These are phyloP conservation scores for Lachancea meyersii DNA, from an alignment of 805 yeast species.

Conservation along the genomic window DNA sequence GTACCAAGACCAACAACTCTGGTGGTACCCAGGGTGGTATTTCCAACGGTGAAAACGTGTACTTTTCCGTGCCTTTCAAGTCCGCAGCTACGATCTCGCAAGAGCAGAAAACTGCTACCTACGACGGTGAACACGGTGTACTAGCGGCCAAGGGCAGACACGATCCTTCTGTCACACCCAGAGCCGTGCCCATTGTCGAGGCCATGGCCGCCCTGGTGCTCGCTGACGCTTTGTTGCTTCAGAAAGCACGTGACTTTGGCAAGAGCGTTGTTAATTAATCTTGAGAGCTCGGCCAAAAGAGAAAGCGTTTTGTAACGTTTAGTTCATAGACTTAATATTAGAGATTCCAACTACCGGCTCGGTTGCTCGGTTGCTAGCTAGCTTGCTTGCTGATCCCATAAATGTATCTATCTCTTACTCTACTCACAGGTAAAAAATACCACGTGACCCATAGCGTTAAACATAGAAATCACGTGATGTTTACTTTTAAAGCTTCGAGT, in stretches of 20 bases:
- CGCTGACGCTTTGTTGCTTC: constrained; percentile 80
- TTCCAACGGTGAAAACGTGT: constrained; percentile 90
- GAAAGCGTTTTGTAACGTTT: too few species aligned
- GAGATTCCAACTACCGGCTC: too few species aligned
- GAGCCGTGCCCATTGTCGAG: constrained; percentile 98
- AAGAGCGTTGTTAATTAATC: constrained; percentile 28
- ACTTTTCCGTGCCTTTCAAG: constrained; percentile 93
- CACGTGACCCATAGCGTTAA: too few species aligned
- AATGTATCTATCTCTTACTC: too few species aligned
- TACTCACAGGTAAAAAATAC: too few species aligned
- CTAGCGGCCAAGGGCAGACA: constrained; percentile 97
- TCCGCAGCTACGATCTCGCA: constrained; percentile 97
- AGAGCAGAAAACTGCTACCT: constrained; percentile 82
- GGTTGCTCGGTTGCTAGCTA: too few species aligned
- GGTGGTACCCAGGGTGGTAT: constrained; percentile 99
- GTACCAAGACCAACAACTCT: constrained; percentile 84
- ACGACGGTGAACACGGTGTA: constrained; percentile 81
- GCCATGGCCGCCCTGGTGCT: constrained; percentile 95
- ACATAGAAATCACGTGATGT: too few species aligned
- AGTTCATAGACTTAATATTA: too few species aligned
- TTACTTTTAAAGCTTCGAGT: too few species aligned
- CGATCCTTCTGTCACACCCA: constrained; percentile 96
- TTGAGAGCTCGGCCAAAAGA: not conserved
- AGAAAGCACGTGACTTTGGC: constrained; percentile 72
- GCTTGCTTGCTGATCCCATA: too few species aligned